Evolutionary conservation across 148 eudicot species (phyloP).

Genomic region (Polygonum aviculare): DNA sequence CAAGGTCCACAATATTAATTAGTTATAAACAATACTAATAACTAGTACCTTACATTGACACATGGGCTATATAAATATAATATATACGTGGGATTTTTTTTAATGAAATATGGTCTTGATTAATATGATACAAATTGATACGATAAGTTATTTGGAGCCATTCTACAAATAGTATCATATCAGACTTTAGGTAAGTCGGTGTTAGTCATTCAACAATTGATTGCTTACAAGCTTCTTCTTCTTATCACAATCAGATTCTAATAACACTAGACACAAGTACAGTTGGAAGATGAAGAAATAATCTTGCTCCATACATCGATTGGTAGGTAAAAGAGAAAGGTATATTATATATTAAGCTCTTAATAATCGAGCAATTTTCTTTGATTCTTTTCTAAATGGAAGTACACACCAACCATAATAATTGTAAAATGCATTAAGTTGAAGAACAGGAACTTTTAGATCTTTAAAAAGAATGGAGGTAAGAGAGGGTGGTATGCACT

Average conservation of each 20-base stretch:
- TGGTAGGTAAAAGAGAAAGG: slow-evolving; percentile 7
- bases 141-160: background rate
- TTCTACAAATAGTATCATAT: background rate
- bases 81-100: no score
- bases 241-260: background rate
- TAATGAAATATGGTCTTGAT: no score
- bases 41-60: no score
- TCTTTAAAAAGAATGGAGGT: background rate
- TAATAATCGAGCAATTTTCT: background rate
- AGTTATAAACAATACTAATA: no score
- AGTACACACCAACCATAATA: background rate
- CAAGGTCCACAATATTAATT: no score
- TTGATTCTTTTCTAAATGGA: background rate
- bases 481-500: background rate
- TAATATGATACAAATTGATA: background rate
- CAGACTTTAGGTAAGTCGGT: background rate
- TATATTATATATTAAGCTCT: background rate
- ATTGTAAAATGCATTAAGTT: background rate
- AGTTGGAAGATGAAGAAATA: background rate
- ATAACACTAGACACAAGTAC: background rate
- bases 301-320: background rate
- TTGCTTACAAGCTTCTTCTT: slow-evolving; percentile 9
- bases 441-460: background rate
- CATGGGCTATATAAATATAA: no score
- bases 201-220: background rate